Conservation (phyloP, 352 stramenopile genomes). For the Phytophthora capsici region DNA sequence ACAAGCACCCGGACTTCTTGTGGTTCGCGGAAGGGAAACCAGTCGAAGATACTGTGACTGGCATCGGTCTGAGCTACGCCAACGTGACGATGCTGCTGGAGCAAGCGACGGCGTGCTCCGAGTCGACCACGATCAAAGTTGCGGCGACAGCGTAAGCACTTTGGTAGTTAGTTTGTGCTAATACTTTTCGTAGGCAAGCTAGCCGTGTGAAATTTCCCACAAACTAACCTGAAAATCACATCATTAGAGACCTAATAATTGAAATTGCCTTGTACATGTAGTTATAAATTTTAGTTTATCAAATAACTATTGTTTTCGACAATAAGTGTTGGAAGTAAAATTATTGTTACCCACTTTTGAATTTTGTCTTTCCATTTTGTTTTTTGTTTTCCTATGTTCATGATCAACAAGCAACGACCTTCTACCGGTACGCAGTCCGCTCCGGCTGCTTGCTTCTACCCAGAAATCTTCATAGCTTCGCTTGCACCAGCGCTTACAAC, state of each 20-base stretch:
- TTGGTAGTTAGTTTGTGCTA: no score
- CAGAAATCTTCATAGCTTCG: conserved; percentile 4
- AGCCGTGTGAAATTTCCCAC: no score
- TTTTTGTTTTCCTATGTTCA: conserved; percentile 20
- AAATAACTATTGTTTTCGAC: no score
- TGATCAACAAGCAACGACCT: conserved; percentile 31
- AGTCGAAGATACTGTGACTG: conserved; percentile 20
- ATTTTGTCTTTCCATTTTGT: conserved; percentile 5
- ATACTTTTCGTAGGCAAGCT: background rate
- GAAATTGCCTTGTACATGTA: no score
- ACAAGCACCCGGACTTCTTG: conserved; percentile 40
- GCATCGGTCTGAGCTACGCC: conserved; percentile 33
- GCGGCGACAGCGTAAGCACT: background rate
- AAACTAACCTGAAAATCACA: no score
- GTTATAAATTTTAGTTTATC: no score
- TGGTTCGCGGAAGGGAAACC: conserved; percentile 31
- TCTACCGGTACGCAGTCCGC: conserved; percentile 29
- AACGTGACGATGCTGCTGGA: conserved; percentile 26
- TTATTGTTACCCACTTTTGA: no score
- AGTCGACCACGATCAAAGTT: background rate
- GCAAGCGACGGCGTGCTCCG: conserved; percentile 10
- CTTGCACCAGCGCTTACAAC: conserved; percentile 37
- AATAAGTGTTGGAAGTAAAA: no score
- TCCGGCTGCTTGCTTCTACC: conserved; percentile 13
- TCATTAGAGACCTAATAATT: no score